Evolutionary conservation across 306 rosid species (phyloP), one percentile per base, ranked within the genome.

Genomic region (Dicorynia guianensis): DNA sequence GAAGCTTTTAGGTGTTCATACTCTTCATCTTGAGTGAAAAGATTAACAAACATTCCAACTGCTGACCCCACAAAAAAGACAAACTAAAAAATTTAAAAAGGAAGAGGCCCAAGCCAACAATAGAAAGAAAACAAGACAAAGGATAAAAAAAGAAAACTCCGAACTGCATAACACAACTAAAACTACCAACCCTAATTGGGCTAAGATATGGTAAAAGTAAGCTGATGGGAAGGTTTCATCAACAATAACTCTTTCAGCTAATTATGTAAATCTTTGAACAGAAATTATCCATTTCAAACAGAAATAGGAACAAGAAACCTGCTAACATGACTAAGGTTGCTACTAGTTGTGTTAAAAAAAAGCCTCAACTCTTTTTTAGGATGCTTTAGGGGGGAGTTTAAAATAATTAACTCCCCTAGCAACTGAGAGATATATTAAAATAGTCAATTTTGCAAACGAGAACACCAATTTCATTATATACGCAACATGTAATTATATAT

Each of bases 21-120:
- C 67, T 67, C 57, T 49, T 58, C 42, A 42, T 40, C 66, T 52
- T 60, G 42, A 75, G 59, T 53, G 30, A 80, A 64, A 50, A 17
- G 20, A 38, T 11, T 47, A 65, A 57, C 6, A 57, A 56, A 65
- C 43, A 55, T 47, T 42, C 72, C 67, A 64, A 63, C 54, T 3
- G 46, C 66, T 14, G 46, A 19, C 47, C 20, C 19, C 25, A 48
- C 10, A 54, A 57, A 48, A 30, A 30, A 69, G 52, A 61, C 12
- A 11, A 6, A 47, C 17, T 60, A 34, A 39, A 40, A 34, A 36
- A 43, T 1, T 25, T 1, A 25, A 25, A 25, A 25, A 25, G 30
- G 2, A 25, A 25, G 30, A 25, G 30, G 30, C 14, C 18, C 13
- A 63, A 63, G 17, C 60, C 36, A 11, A 25, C 30, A 25, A 72